Base-by-base conservation (phyloP, 352 stramenopile genomes). In the Phytophthora crassamura region DNA sequence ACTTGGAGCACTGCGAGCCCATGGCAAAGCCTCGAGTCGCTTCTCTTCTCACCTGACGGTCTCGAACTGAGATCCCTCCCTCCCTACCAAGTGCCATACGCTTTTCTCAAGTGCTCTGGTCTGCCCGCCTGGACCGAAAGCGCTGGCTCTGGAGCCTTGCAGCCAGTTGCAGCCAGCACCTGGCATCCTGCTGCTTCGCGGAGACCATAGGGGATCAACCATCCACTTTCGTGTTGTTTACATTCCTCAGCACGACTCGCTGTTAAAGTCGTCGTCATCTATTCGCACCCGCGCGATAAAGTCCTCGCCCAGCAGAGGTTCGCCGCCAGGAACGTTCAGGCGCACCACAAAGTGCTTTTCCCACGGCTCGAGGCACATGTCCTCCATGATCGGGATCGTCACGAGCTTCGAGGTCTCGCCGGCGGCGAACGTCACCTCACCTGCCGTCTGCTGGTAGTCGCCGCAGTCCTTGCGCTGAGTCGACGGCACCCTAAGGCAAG, bases 341-440 rank as follows among this genome's bases (percentile, higher is more conserved):
- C 90, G 95, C 20, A 99, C 77, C 39, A 97, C 75, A 41, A 98
- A 93, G 62, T 95, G 97, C 69, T 98, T 86, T 11, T 91, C 71
- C 66, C 88, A 84, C 22, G 64, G 74, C 64, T 98, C 95, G 39
- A 84, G 81, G 72, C 96, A 99, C 22, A 79, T 77, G 73, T 99
- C 95, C 61, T 99, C 94, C 49, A 98, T 91, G 35, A 98, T 90
- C n/a, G 83, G 77, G 25, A 98, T 80, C 11, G 84, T 85, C 59
- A 99, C 89, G 46, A 95, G 82, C 28, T 90, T 90, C 46, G 88
- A 86, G 7, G 76, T 90, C 48, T 97, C 89, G 1, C 93, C 93
- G 0, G 78, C 74, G 14, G 84, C 79, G 49, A 99, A 98, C 9
- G 90, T 97, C 7, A 98, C 48, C 47, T 97, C 84, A 4, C 96